Base-by-base conservation (phyloP, 129 eudicot genomes). In the Kitagawia praeruptora region DNA sequence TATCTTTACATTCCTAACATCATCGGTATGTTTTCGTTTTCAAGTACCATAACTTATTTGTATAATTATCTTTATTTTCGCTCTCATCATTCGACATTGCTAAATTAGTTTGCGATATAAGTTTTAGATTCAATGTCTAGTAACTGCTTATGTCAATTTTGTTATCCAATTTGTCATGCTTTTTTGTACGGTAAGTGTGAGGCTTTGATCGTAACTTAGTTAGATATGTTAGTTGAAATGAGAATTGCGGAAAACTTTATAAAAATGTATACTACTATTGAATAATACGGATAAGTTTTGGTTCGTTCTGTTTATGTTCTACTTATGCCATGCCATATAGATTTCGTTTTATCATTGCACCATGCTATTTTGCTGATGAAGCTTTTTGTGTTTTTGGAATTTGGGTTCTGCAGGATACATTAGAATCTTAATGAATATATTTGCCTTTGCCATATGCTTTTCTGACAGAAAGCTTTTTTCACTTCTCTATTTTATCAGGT, bases 1-100 rank as follows among this genome's bases (percentile, higher is more conserved):
- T 93, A 93, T 85, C 92, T 93, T 74, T 93, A 91, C 89, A 85
- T 93, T 31, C 98, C 98, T 49, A 93, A 93, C 77, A 89, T 93
- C 79, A 93, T 93, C 66, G 98, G 97, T 93, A 69, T 76, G 93
- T 86, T 84, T 45, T 11, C 14, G 27, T 76, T 74, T 25, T 42
- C 69, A 21, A 23, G 49, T 18, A 74, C 38, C 21, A 56, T 53
- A 31, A 51, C 44, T 51, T 39, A 44, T 45, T 3, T 14, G 42
- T 16, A 44, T 40, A 4, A 18, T 28, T 9, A 44, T 56, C 41
- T 45, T 9, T 67, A 70, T 80, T n/a, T 63, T 67, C 16, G 6
- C 25, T n/a, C 16, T 0, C 13, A 37, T 34, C 2, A 34, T 34
- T 34, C 2, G 2, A 34, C 21, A 76, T 69, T 15, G 53, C 1